phyloP scores from a whole-genome alignment of 1,139 yeast species.

The Meyerozyma smithsonii region DNA sequence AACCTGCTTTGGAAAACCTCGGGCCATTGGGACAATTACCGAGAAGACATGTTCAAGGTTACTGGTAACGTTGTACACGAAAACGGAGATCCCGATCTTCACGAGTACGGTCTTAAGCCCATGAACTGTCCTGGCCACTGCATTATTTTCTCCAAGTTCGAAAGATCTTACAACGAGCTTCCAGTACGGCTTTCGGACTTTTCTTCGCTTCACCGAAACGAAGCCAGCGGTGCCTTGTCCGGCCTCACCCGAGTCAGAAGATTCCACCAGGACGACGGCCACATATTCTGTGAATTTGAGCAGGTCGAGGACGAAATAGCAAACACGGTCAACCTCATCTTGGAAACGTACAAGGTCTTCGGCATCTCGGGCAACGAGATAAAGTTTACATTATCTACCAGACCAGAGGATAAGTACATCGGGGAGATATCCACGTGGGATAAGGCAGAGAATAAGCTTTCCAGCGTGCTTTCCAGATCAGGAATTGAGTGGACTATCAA shows the following conservation, averaged over 20 bases:
- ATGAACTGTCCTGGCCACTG: constrained; percentile 99
- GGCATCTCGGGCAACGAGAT: constrained; percentile 55
- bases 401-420: constrained; percentile 78
- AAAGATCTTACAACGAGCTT: constrained; percentile 82
- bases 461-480: constrained; percentile 53
- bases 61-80: constrained; percentile 30
- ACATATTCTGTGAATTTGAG: constrained; percentile 81
- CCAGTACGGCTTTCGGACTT: constrained; percentile 91
- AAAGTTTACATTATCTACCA: constrained; percentile 75
- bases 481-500: constrained; percentile 70
- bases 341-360: constrained; percentile 74
- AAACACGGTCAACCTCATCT: constrained; percentile 69
- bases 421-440: constrained; percentile 87
- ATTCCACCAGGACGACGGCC: constrained; percentile 98
- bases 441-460: constrained; percentile 71
- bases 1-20: constrained; percentile 83
- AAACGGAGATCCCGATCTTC: constrained; percentile 22
- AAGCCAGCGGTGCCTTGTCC: constrained; percentile 88
- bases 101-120: constrained; percentile 82
- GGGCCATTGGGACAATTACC: constrained; percentile 95
- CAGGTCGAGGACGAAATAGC: constrained; percentile 80
- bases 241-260: constrained; percentile 94
- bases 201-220: constrained; percentile 92
- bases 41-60: constrained; percentile 91
- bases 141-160: constrained; percentile 73